phyloP scores from a whole-genome alignment of 768 basidiomycete genomes.

The Mycena floridula region DNA sequence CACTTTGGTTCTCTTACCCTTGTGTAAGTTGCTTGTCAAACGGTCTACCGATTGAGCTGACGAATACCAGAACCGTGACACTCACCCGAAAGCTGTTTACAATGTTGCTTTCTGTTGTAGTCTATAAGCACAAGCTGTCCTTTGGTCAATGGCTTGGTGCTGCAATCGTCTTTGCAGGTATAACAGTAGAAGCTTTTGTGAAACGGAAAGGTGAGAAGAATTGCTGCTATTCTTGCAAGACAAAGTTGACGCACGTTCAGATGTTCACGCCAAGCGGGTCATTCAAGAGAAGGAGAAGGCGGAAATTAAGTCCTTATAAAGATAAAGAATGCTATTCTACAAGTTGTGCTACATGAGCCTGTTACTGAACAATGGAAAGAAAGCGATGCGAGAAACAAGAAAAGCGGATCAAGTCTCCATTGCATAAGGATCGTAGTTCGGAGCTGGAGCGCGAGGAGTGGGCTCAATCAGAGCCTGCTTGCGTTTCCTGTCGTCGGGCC shows the following conservation, averaged over 20 bases:
- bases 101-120: conserved; percentile 90
- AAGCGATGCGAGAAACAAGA: conserved; percentile 2
- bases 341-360: no score
- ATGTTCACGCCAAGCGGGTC: conserved; percentile 75
- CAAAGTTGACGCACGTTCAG: conserved; percentile 28
- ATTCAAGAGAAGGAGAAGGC: conserved; percentile 81
- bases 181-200: conserved; percentile 87
- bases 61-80: conserved; percentile 71
- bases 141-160: conserved; percentile 92
- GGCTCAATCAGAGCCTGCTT: conserved; percentile 38
- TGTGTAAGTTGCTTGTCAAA: conserved; percentile 48
- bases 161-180: conserved; percentile 89
- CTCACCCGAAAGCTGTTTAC: conserved; percentile 96
- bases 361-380: conserved; percentile 4
- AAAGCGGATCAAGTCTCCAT: conserved; percentile 39
- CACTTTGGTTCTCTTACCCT: conserved; percentile 88
- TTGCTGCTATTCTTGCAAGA: conserved; percentile 7
- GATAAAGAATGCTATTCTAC: not conserved
- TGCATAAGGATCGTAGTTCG: conserved; percentile 33
- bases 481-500: conserved; percentile 43
- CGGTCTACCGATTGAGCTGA: not conserved
- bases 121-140: conserved; percentile 85
- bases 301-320: conserved; percentile 70
- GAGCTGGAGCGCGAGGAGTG: conserved; percentile 14
- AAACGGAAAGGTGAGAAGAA: conserved; percentile 68